phyloP scores from a whole-genome alignment of 495 filamentous ascomycete species.

The Penicillium dipodomyicola region DNA sequence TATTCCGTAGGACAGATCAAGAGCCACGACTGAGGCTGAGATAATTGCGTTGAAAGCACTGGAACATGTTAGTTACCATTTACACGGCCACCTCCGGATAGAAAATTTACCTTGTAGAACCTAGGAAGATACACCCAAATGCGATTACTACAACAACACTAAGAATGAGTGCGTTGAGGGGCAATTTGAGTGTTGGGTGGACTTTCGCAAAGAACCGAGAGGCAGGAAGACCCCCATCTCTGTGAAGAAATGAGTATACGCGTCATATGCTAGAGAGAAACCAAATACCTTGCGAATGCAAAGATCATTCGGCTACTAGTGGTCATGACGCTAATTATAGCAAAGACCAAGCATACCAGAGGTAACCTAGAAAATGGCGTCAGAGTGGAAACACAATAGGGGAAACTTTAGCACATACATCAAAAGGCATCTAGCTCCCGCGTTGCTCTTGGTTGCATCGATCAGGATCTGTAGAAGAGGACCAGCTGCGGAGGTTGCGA shows the following conservation, averaged over 20 bases:
- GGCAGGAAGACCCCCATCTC: conserved; percentile 67
- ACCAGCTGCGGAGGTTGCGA: conserved; percentile 57
- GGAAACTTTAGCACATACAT: conserved; percentile 41
- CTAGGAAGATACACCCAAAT: conserved; percentile 69
- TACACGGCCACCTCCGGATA: not conserved
- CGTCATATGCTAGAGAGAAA: not conserved
- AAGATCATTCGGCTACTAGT: conserved; percentile 72
- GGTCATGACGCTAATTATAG: conserved; percentile 66
- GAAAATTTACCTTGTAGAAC: conserved; percentile 52
- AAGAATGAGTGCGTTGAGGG: conserved; percentile 63
- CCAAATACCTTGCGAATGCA: conserved; percentile 55
- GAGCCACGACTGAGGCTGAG: conserved; percentile 65
- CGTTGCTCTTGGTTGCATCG: conserved; percentile 60
- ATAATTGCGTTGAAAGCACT: conserved; percentile 61
- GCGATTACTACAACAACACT: conserved; percentile 61
- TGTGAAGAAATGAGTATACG: conserved; percentile 11
- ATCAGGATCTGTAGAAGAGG: conserved; percentile 67
- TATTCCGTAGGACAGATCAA: conserved; percentile 68
- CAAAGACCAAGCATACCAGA: conserved; percentile 66
- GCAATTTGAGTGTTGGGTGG: conserved; percentile 59
- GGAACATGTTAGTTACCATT: conserved; percentile 1
- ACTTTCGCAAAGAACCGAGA: conserved; percentile 60
- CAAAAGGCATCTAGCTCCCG: conserved; percentile 62
- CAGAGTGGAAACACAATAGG: not conserved
- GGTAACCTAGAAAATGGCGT: conserved; percentile 47